Evolutionary conservation across 257 asterid species (phyloP), one percentile per base, ranked within the genome.

Genomic region (Gentiana macrophylla): DNA sequence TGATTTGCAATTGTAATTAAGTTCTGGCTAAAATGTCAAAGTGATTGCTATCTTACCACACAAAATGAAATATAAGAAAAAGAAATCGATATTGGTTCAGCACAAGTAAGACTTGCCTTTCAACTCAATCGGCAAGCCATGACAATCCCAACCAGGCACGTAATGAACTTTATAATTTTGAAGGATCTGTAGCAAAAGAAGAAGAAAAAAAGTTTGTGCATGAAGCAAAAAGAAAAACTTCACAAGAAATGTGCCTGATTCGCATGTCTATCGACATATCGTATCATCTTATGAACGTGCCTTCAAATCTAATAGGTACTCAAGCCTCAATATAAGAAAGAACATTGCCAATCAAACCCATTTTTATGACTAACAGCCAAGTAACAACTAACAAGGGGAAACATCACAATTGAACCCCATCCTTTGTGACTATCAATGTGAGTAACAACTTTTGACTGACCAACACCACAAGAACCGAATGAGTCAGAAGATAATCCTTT

Each of bases 81-180:
- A 32, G 49, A 13, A 57, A 37, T 5, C 34, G 37, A 12, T 38
- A 10, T 52, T 52, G 37, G 32, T 15, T 10, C 6, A 43, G 8
- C 4, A 35, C 13, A 34, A 44, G 2, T 36, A 10, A 41, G 46
- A 71, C 89, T 80, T 71, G 76, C 98, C 98, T 92, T 92, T 92
- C 72, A 92, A 77, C 84, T 92, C 98, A 56, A 92, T 92, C 62
- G 98, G 98, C 73, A 87, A 70, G 61, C 98, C 98, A 74, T 92
- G 98, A 57, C 98, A 92, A 83, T 92, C 98, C 98, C 98, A 92
- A 46, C 98, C 98, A 41, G 98, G 97, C 56, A 92, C 88, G 49
- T 78, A 92, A 65, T 63, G 80, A 70, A 88, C 98, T 86, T 76
- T 86, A 56, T 62, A 80, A 71, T 88, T 85, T 79, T 83, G 95